Conservation (phyloP, 129 eudicot genomes). For the Flaveria brownii region DNA sequence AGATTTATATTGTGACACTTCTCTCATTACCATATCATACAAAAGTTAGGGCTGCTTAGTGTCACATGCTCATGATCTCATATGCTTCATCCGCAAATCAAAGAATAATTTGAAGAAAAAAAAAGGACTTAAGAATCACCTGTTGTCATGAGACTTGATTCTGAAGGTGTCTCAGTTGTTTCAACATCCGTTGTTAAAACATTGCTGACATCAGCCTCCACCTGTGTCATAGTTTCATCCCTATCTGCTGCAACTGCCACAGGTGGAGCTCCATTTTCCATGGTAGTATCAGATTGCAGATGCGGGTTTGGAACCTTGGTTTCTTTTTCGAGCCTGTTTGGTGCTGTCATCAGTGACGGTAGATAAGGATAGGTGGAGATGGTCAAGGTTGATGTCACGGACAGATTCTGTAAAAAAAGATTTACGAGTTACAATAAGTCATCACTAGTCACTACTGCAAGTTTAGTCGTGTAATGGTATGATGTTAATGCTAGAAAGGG, state of each 20-base stretch:
- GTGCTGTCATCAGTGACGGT: slow-evolving; percentile 33
- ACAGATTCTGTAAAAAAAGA: slow-evolving; percentile 56
- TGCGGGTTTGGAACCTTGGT: slow-evolving; percentile 31
- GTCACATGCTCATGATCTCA: slow-evolving; percentile 27
- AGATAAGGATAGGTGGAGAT: slow-evolving; percentile 52
- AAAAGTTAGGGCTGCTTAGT: too few species aligned
- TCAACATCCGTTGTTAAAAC: slow-evolving; percentile 66
- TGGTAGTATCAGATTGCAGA: slow-evolving; percentile 39
- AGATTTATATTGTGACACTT: slow-evolving; percentile 6
- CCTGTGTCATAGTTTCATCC: slow-evolving; percentile 72
- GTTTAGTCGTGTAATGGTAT: neutral
- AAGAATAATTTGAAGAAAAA: too few species aligned
- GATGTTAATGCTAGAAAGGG: neutral
- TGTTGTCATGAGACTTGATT: slow-evolving; percentile 47
- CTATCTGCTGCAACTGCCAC: slow-evolving; percentile 31
- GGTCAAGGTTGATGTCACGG: slow-evolving; percentile 71
- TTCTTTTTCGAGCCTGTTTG: slow-evolving; percentile 40
- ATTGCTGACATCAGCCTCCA: slow-evolving; percentile 45
- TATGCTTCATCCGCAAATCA: neutral
- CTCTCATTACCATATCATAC: neutral
- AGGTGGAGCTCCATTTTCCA: slow-evolving; percentile 54
- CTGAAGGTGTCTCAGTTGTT: slow-evolving; percentile 53
- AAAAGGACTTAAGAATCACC: slow-evolving; percentile 33
- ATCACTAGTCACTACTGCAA: neutral
- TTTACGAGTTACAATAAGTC: neutral